Conservation (phyloP, 129 eudicot genomes). For the Erigeron canadensis region DNA sequence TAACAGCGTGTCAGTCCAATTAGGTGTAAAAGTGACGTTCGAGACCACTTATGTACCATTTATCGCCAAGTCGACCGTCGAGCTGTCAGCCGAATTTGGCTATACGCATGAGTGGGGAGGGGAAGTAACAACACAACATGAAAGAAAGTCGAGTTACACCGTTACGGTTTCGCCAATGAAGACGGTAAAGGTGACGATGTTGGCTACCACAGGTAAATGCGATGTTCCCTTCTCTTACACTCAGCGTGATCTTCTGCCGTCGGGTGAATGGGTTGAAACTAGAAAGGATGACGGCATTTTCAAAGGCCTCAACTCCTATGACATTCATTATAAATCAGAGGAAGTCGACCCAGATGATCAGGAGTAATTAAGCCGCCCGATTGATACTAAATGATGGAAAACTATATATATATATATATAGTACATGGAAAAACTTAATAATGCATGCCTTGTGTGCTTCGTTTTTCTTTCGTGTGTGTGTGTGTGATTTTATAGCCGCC, state of each 20-base stretch:
- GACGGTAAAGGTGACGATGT: not conserved
- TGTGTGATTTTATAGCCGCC: too few species aligned
- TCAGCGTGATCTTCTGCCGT: constrained; percentile 7
- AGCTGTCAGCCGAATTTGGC: not conserved
- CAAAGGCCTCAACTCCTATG: constrained; percentile 1
- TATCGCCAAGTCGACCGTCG: not conserved
- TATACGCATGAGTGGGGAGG: not conserved
- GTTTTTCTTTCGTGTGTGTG: too few species aligned
- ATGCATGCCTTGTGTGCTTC: too few species aligned
- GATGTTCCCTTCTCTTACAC: too few species aligned
- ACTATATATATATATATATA: too few species aligned
- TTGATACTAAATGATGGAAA: not conserved
- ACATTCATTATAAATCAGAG: not conserved
- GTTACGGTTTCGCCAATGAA: not conserved
- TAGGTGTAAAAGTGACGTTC: not conserved
- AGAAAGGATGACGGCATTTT: constrained; percentile 7
- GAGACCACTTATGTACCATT: not conserved
- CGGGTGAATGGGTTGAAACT: not conserved
- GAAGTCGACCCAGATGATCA: too few species aligned
- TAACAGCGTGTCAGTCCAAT: not conserved
- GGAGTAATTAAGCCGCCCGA: too few species aligned
- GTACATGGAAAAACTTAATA: too few species aligned
- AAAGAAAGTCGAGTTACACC: not conserved
- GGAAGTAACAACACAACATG: not conserved
- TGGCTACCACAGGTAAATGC: not conserved